Evolutionary conservation across 148 eudicot species (phyloP), one percentile per base, ranked within the genome.

Genomic region (Talinum fruticosum): DNA sequence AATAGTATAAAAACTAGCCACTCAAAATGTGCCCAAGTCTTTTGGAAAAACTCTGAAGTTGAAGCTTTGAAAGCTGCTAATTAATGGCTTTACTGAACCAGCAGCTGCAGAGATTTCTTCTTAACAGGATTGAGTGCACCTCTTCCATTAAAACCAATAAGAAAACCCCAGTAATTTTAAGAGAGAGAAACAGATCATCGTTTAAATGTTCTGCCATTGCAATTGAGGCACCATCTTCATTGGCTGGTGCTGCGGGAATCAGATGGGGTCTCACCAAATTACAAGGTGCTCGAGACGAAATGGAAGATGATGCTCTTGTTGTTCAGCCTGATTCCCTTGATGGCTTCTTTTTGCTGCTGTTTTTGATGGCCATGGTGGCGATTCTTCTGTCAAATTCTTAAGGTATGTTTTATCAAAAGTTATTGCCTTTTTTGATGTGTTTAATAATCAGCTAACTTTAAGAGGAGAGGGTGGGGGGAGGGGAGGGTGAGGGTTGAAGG

Each of bases 321-420:
- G 82, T 91, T 33, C 82, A 76, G 71, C 82, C 90, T 53, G 89
- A 87, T 71, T 83, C 77, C 54, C 86, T 82, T 61, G 81, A 78
- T 57, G 97, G 95, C 4, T 96, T 96, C 75, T 82, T 85, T 96
- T 82, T 86, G 99, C 97, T 74, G 99, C 98, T 59, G 97, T 96
- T 76, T 90, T 96, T 75, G 99, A 96, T 88, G 99, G 99, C 2
- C 99, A 96, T 79, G 98, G 91, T 21, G 97, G 99, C 36, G 83
- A 80, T 76, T 86, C 94, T 59, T 88, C 97, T 66, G 97, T 90
- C 81, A 74, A 89, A 26, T 96, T 96, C 72, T 79, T 96, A 44
- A 93, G 97, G 99, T 91, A 66, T 67, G 75, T n/a, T 62, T 59
- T 23, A 59, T 49, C 64, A 8, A 16, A 51, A 51, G 4, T 13